Conservation (phyloP, 164 flowering plant species). For the Vitis labrusca region DNA sequence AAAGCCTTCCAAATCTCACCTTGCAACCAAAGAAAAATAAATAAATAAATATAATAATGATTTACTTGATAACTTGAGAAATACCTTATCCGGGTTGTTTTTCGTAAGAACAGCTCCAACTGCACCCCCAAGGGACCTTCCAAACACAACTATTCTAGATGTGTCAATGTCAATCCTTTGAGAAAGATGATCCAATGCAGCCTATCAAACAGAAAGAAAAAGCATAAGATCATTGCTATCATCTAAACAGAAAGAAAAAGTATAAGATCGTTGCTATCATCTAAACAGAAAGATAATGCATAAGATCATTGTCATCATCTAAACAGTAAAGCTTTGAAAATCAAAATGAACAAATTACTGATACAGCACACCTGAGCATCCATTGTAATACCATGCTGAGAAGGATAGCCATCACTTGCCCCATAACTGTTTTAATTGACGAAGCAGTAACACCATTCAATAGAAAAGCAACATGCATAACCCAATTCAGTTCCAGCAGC, state of each 20-base stretch:
- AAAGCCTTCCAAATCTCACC: background rate
- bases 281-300: slow-evolving; percentile 3
- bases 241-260: slow-evolving; percentile 1
- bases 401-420: slow-evolving; percentile 95
- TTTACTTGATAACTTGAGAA: background rate
- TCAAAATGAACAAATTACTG: background rate
- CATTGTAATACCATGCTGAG: slow-evolving; percentile 82
- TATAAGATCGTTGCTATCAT: slow-evolving; percentile 23
- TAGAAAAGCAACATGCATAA: background rate
- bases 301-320: no score
- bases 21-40: background rate
- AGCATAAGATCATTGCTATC: background rate
- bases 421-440: slow-evolving; percentile 64
- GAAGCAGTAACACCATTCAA: slow-evolving; percentile 5
- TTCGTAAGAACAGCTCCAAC: slow-evolving; percentile 85
- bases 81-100: slow-evolving; percentile 95
- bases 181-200: slow-evolving; percentile 90
- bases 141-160: slow-evolving; percentile 86
- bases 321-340: background rate
- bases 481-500: background rate
- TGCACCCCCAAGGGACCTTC: slow-evolving; percentile 99
- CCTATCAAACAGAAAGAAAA: slow-evolving; percentile 40
- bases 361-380: slow-evolving; percentile 80
- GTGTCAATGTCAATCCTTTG: slow-evolving; percentile 93
- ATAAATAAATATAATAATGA: no score